These are phyloP conservation scores for Aspergillus quadrilineatus DNA, from an alignment of 2,329 filamentous ascomycete species.

Conservation along the genomic window DNA sequence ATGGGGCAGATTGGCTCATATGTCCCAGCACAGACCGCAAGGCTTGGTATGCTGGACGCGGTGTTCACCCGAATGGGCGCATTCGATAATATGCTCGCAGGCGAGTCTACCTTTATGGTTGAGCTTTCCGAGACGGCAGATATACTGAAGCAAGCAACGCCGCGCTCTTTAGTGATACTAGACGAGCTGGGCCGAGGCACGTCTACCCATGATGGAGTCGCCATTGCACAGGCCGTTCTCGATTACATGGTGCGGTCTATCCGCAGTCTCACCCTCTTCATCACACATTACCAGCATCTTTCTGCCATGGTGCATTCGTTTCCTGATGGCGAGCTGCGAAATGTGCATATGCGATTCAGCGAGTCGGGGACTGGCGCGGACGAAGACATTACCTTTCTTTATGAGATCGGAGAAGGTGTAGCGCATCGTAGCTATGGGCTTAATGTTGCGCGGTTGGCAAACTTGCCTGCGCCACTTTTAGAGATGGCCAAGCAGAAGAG, in stretches of 20 bases:
- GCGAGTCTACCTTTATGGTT: conserved; percentile 97
- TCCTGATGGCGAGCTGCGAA: conserved; percentile 64
- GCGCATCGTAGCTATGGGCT: conserved; percentile 92
- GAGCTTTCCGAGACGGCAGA: conserved; percentile 89
- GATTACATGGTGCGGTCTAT: conserved; percentile 76
- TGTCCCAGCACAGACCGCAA: conserved; percentile 74
- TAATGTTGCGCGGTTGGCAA: conserved; percentile 85
- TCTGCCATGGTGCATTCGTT: conserved; percentile 71
- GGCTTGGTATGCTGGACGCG: conserved; percentile 80
- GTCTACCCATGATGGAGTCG: conserved; percentile 91
- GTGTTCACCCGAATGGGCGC: conserved; percentile 96
- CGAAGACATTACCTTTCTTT: conserved; percentile 88
- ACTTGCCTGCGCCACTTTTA: conserved; percentile 72
- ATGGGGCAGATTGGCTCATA: conserved; percentile 95
- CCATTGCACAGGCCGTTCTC: conserved; percentile 89
- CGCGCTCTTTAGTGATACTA: conserved; percentile 81
- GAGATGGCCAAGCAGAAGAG: conserved; percentile 80
- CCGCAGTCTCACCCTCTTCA: conserved; percentile 82
- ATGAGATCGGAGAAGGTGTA: conserved; percentile 86
- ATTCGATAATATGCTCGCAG: conserved; percentile 91
- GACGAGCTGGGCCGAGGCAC: conserved; percentile 95
- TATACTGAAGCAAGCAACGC: conserved; percentile 85
- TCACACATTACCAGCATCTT: conserved; percentile 94
- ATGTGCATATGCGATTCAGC: conserved; percentile 92
- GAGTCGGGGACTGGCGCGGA: conserved; percentile 55